phyloP scores from a whole-genome alignment of 1,284 basidiomycete genomes.

The Cutaneotrichosporon cavernicola region DNA sequence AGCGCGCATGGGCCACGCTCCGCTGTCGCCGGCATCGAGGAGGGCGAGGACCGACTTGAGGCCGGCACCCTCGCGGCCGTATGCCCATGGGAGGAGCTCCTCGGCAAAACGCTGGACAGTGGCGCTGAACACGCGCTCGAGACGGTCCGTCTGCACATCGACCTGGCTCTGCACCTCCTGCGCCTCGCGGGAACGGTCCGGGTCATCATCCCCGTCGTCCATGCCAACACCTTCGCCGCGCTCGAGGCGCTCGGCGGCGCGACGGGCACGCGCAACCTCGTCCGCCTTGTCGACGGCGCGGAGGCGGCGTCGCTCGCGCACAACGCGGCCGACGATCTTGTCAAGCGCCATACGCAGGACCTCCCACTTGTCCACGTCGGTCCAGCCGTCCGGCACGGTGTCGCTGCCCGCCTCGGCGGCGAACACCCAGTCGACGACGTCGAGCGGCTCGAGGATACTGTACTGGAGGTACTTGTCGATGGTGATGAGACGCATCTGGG shows the following conservation, averaged over 20 bases:
- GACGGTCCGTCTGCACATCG: conserved; percentile 39
- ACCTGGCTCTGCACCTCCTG: conserved; percentile 44
- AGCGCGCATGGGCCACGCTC: conserved; percentile 43
- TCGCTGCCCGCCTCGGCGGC: conserved; percentile 48
- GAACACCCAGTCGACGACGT: conserved; percentile 87
- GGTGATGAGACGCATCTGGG: conserved; percentile 83
- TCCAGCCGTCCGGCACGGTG: conserved; percentile 52
- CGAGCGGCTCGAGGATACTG: conserved; percentile 89
- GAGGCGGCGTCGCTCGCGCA: conserved; percentile 70
- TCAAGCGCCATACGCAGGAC: conserved; percentile 71
- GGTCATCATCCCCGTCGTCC: conserved; percentile 34
- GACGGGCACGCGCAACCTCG: conserved; percentile 73
- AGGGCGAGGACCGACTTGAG: conserved; percentile 43
- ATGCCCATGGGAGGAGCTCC: conserved; percentile 38
- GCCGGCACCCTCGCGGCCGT: conserved; percentile 28
- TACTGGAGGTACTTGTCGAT: conserved; percentile 99
- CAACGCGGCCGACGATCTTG: conserved; percentile 82
- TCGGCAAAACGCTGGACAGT: conserved; percentile 40
- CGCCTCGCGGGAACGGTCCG: conserved; percentile 41
- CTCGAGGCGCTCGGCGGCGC: conserved; percentile 56
- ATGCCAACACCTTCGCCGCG: conserved; percentile 42
- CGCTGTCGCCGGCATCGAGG: conserved; percentile 40
- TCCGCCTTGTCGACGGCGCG: conserved; percentile 76
- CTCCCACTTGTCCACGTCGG: conserved; percentile 73
- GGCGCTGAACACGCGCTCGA: conserved; percentile 39